These are phyloP conservation scores for Exophiala bonariae DNA, from an alignment of 2,329 filamentous ascomycete genomes.

Conservation along the genomic window DNA sequence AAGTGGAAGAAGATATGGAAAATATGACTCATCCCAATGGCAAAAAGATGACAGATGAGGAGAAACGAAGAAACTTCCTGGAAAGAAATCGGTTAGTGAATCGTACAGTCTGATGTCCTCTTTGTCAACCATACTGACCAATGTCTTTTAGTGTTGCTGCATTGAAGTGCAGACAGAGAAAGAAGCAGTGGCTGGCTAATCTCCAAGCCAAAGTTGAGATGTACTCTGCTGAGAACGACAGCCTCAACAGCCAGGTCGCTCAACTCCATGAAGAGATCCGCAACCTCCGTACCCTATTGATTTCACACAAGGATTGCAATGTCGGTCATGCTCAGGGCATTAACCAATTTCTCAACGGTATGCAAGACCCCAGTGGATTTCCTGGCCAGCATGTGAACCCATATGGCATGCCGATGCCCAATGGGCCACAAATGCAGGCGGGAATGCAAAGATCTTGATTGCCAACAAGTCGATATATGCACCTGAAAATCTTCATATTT, in stretches of 20 bases:
- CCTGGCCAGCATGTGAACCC: conserved; percentile 40
- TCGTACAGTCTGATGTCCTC: not conserved
- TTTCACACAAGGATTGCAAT: conserved; percentile 95
- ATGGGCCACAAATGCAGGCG: conserved; percentile 27
- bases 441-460: conserved; percentile 27
- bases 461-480: not conserved
- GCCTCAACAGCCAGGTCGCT: conserved; percentile 77
- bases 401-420: conserved; percentile 45
- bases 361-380: conserved; percentile 34
- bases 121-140: conserved; percentile 28
- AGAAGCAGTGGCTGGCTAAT: conserved; percentile 98
- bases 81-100: conserved; percentile 83
- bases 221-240: conserved; percentile 89
- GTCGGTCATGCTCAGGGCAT: conserved; percentile 80
- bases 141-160: conserved; percentile 73
- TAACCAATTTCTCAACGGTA: conserved; percentile 43
- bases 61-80: conserved; percentile 97
- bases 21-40: conserved; percentile 34
- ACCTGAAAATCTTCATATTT: not conserved
- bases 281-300: conserved; percentile 85
- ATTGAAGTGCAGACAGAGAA: conserved; percentile 92
- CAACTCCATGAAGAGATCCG: conserved; percentile 89
- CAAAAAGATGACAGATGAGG: conserved; percentile 95
- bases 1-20: conserved; percentile 52
- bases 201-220: conserved; percentile 93